Base-by-base conservation (phyloP, 108 stramenopile genomes). In the Aurantiochytrium sp. region DNA sequence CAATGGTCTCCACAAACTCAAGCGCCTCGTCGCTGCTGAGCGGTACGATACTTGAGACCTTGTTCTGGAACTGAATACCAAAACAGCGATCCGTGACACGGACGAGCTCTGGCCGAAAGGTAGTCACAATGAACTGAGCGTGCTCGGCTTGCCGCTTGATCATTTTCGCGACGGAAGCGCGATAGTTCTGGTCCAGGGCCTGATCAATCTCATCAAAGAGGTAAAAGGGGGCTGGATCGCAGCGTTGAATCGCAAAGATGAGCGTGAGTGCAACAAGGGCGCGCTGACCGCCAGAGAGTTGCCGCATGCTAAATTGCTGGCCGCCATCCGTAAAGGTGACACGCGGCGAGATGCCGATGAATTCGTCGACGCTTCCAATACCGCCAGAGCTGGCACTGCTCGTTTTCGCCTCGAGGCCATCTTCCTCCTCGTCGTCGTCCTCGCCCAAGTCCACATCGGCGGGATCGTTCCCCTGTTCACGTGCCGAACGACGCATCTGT, bases 201-300 rank as follows among this genome's bases (percentile, higher is more conserved):
- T 98, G 98, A 89, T 98, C 96, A 64, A 98, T 91, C 90, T 99
- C 99, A 90, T 99, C 99, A 92, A 99, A 99, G 45, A 99, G 95
- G 90, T 99, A 99, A 91, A 99, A 99, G 18, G 99, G 98, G 10
- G 98, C 99, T 47, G 98, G 98, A 91, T 99, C 99, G 91, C 98
- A 99, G 49, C 98, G 94, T 72, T 98, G 98, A 76, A 98, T 98
- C 10, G 99, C 98, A 92, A 99, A 99, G 87, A 99, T 98, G 76
- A 99, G 95, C 51, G 98, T 98, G 90, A 99, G 93, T 2, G 99
- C 98, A 19, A 99, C 98, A 72, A 99, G 94, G 3, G 99, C 98
- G 92, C 98, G 98, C 88, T 99, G 99, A n/a, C 99, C 99, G 10
- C 99, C 99, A 49, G 97, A 97, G 53, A 99, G 96, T 90, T 96